Evolutionary conservation across 2,329 filamentous ascomycete species (phyloP), one percentile per base, ranked within the genome.

Genomic region (Apiospora kogelbergensis): DNA sequence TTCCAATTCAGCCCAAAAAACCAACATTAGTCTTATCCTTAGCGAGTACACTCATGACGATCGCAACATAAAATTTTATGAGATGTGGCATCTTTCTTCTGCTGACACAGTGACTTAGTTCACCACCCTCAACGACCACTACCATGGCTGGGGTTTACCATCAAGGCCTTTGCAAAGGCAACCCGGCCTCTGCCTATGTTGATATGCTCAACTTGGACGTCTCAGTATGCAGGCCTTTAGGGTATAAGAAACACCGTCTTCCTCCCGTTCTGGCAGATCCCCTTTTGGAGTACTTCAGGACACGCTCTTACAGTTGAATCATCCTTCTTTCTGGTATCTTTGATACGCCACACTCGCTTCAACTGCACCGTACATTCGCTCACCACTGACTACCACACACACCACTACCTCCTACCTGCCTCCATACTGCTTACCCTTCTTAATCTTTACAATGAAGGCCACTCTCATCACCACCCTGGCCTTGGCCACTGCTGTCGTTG

Each of bases 271-370:
- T 37, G 17, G 53, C 53, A 60, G 53, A 37, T 60, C 30, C 3
- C 9, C 17, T 11, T 37, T 60, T 60, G 3, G 30, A 60, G 30
- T 60, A 37, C 30, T 37, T 60, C 20, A 7, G 53, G 17, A 60
- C 53, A 60, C 53, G 53, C 53, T 60, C 53, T n/a, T 13, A 37
- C 53, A 60, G 53, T 60, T 60, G 53, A 60, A 37, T 37, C 30
- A 37, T 60, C 30, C 30, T 60, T 60, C 53, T 60, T 37, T 60
- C 45, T 41, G 63, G 60, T 68, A 69, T 69, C 66, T 67, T 24
- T 20, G 42, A 64, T 66, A 66, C 60, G 42, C 44, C 68, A 69
- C 66, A 57, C 48, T 70, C 65, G 65, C 30, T 65, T 46, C 63
- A 44, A 33, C 65, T 48, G 30, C 26, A 48, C n/a, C 20, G 26